Conservation (phyloP, 2,329 filamentous ascomycete genomes). For the Penicillium sp. region DNA sequence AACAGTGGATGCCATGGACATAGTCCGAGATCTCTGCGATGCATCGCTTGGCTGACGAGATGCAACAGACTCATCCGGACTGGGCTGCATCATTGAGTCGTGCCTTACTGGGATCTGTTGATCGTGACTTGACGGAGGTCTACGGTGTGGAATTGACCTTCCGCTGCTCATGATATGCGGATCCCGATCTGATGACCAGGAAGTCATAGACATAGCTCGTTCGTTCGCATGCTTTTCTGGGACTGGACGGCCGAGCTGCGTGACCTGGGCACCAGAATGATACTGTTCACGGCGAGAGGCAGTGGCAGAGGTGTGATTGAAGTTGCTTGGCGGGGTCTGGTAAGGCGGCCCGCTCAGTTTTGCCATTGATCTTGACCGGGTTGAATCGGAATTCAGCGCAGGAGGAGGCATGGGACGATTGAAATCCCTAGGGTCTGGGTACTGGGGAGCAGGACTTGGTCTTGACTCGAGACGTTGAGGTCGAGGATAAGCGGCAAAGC, state of each 20-base stretch:
- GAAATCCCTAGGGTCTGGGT: constrained; percentile 60
- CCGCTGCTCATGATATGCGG: constrained; percentile 83
- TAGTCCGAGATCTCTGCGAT: constrained; percentile 58
- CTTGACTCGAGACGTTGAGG: constrained; percentile 68
- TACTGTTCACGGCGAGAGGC: constrained; percentile 77
- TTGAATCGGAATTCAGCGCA: constrained; percentile 78
- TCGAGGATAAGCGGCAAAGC: constrained; percentile 64
- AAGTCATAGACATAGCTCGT: constrained; percentile 93
- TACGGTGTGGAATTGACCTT: constrained; percentile 78
- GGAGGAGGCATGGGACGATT: constrained; percentile 61
- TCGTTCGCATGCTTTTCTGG: constrained; percentile 92
- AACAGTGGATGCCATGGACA: constrained; percentile 82
- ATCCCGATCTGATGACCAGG: constrained; percentile 71
- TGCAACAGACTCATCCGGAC: constrained; percentile 35
- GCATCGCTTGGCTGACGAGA: constrained; percentile 45
- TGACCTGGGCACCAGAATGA: constrained; percentile 65
- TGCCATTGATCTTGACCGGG: constrained; percentile 90
- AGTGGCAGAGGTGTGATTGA: constrained; percentile 67
- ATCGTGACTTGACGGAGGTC: constrained; percentile 55
- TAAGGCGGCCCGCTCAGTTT: constrained; percentile 72
- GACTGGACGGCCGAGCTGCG: constrained; percentile 85
- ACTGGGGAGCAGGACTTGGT: constrained; percentile 49
- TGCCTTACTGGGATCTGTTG: constrained; percentile 27
- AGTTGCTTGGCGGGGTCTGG: constrained; percentile 60
- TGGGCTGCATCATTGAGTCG: constrained; percentile 46